Evolutionary conservation across 331 rosid species (phyloP).

Genomic region (Dryas integrifolia): DNA sequence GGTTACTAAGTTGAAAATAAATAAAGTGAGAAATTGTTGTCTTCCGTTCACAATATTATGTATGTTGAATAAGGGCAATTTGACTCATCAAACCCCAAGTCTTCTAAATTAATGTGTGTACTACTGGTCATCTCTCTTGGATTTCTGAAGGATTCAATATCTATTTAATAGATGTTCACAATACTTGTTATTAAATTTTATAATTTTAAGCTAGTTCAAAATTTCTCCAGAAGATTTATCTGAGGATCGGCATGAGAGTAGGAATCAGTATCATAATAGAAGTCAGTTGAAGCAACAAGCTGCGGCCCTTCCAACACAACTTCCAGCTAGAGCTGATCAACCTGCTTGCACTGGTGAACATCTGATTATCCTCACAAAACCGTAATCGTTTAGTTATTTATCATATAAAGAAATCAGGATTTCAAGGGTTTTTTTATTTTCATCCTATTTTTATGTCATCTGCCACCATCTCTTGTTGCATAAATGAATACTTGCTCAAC

Average conservation of each 20-base stretch:
- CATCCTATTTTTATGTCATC: neutral
- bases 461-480: neutral
- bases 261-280: conserved; percentile 59
- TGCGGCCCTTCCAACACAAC: conserved; percentile 76
- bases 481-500: neutral
- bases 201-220: conserved; percentile 20
- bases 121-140: conserved; percentile 19
- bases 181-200: conserved; percentile 18
- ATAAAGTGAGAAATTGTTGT: neutral
- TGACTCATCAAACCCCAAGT: conserved; percentile 2
- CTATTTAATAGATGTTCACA: neutral
- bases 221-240: conserved; percentile 47
- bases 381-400: neutral
- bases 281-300: conserved; percentile 47
- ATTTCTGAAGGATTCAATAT: conserved; percentile 17
- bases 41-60: neutral
- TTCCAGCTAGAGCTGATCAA: conserved; percentile 82
- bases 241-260: conserved; percentile 51
- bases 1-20: conserved; percentile 8
- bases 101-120: conserved; percentile 12
- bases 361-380: conserved; percentile 1
- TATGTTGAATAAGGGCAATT: conserved; percentile 5
- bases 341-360: conserved; percentile 76
- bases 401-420: neutral
- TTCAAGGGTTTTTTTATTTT: neutral